phyloP scores from a whole-genome alignment of 2,329 filamentous ascomycete genomes.

The Lomentospora prolificans region DNA sequence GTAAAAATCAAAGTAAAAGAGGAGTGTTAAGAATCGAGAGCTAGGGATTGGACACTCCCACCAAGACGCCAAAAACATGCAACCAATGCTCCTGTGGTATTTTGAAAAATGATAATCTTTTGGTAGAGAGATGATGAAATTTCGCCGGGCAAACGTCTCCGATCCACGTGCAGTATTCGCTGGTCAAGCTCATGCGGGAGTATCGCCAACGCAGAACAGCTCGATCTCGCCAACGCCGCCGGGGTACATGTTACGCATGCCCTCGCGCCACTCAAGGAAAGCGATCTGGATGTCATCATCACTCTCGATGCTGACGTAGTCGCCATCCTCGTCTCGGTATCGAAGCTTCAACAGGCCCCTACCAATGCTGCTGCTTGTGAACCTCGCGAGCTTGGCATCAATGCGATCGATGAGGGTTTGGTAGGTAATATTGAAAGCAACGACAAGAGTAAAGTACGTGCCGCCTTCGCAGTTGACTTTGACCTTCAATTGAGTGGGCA shows the following conservation, averaged over 20 bases:
- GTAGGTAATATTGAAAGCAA: conserved; percentile 90
- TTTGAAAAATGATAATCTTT: background rate
- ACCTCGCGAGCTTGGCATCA: conserved; percentile 84
- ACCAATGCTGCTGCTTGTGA: conserved; percentile 74
- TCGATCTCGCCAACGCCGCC: conserved; percentile 83
- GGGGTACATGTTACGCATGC: conserved; percentile 41
- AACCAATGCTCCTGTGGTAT: background rate
- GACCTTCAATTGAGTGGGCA: conserved; percentile 77
- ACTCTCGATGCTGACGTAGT: conserved; percentile 85
- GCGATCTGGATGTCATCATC: conserved; percentile 96
- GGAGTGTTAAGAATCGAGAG: background rate
- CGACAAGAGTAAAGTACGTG: conserved; percentile 91
- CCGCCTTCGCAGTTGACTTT: conserved; percentile 82
- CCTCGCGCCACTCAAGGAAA: conserved; percentile 88
- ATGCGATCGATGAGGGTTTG: conserved; percentile 91
- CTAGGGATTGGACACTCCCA: background rate
- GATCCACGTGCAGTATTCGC: background rate
- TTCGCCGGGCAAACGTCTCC: background rate
- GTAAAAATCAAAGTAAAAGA: background rate
- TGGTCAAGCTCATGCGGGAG: conserved; percentile 7
- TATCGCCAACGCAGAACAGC: conserved; percentile 62
- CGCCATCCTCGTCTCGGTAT: conserved; percentile 86
- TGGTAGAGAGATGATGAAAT: too few species aligned
- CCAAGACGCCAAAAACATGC: conserved; percentile 3
- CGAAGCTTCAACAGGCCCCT: conserved; percentile 76